Evolutionary conservation across 495 filamentous ascomycete species (phyloP), one percentile per base, ranked within the genome.

Genomic region (Podospora bellae-mahoneyi): DNA sequence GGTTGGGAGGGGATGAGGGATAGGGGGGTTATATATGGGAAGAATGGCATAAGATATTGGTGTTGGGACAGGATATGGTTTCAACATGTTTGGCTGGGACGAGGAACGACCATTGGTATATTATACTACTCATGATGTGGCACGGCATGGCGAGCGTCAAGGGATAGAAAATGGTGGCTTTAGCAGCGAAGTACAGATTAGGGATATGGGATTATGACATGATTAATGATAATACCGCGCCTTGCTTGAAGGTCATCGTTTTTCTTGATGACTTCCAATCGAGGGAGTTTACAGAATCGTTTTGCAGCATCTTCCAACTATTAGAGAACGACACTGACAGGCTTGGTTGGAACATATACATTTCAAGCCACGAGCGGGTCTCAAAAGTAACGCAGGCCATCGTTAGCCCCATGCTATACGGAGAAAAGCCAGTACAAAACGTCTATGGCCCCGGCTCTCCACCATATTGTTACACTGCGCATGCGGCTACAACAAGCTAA

Each of bases 1-100:
- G 74, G 75, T 80, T 48, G 39, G 39, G 39, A 48, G 39, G 39
- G 39, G 39, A 13, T 48, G 39, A 48, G 7, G 34, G 10, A 10
- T 5, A 48, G 20, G 56, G 18, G 10, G 19, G 56, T 59, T 27
- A 20, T 20, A 59, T 59, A 23, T 59, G 16, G 26, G 9, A 48
- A 48, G 15, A 6, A 48, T 48, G 39, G 39, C 39, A 48, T 48
- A 3, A 10, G 39, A 48, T 2, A 13, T 48, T 13, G 1, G 9
- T 10, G 9, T 10, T 13, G 39, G 39, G 39, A 13, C 1, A 48
- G 9, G 39, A 48, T 10, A 48, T 39, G 34, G 10, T 39, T 48
- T 10, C 39, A 48, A 3, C 39, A 48, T 48, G 5, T 3, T 13
- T 48, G 39, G 39, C 39, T 9, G 15, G 39, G 5, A 48, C 13